Conservation (phyloP, 2,329 filamentous ascomycete genomes). For the Celoporthe dispersa region DNA sequence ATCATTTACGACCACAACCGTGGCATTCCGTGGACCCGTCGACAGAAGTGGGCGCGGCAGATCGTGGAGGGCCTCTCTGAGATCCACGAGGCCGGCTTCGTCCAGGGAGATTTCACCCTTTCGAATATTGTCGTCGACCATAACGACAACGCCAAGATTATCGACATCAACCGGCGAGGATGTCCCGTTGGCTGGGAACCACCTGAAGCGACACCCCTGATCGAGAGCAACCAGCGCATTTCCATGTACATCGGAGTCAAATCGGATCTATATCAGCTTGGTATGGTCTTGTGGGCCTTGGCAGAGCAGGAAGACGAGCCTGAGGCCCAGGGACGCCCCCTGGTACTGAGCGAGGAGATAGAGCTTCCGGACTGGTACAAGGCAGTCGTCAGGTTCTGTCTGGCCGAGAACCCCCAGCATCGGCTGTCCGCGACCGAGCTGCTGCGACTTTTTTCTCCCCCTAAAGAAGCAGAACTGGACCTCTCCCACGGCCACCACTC, state of each 20-base stretch:
- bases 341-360: constrained; percentile 61
- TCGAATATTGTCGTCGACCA: constrained; percentile 95
- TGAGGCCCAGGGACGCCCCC: constrained; percentile 74
- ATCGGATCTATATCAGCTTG: constrained; percentile 92
- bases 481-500: constrained; percentile 37
- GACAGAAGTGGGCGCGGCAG: constrained; percentile 88
- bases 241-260: constrained; percentile 99
- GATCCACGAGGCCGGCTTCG: constrained; percentile 94
- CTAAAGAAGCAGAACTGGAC: constrained; percentile 34
- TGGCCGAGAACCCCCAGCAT: constrained; percentile 73
- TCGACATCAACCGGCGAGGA: constrained; percentile 97
- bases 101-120: constrained; percentile 95
- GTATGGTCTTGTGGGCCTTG: constrained; percentile 95
- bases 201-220: constrained; percentile 83
- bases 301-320: constrained; percentile 89
- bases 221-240: constrained; percentile 86
- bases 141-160: constrained; percentile 87
- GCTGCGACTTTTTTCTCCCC: constrained; percentile 67
- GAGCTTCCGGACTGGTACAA: constrained; percentile 81
- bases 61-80: constrained; percentile 88
- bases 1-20: constrained; percentile 80
- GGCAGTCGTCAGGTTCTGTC: constrained; percentile 74
- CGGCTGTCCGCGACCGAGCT: constrained; percentile 76
- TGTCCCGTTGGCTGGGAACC: constrained; percentile 98
- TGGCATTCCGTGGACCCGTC: constrained; percentile 67